Conservation (phyloP, 2,329 filamentous ascomycete species). For the Clonostachys rhizophaga region DNA sequence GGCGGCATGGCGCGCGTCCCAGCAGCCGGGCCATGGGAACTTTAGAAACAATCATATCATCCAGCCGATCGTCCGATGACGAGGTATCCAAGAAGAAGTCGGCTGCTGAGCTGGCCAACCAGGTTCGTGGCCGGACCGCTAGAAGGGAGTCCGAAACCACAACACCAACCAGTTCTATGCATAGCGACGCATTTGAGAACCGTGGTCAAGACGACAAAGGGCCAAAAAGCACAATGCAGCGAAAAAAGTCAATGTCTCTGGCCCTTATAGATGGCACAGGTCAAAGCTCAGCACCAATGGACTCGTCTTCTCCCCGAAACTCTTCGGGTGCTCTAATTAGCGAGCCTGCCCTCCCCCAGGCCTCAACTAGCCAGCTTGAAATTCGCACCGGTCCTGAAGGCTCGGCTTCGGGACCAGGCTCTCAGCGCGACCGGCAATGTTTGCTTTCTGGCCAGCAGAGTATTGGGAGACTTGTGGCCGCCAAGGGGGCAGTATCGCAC, state of each 20-base stretch:
- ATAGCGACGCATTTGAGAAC: slow-evolving; percentile 18
- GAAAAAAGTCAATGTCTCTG: slow-evolving; percentile 19
- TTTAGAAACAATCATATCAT: slow-evolving; percentile 63
- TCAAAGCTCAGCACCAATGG: slow-evolving; percentile 13
- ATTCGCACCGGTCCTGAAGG: slow-evolving; percentile 28
- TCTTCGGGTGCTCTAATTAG: slow-evolving; percentile 42
- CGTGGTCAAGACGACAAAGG: background rate
- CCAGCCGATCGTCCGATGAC: slow-evolving; percentile 59
- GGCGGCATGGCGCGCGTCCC: slow-evolving; percentile 33
- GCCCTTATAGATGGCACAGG: slow-evolving; percentile 29
- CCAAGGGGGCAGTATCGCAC: background rate
- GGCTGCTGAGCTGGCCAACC: slow-evolving; percentile 49
- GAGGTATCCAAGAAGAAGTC: slow-evolving; percentile 56
- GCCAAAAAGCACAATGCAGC: slow-evolving; percentile 5
- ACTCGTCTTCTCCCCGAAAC: slow-evolving; percentile 18
- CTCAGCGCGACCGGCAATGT: too few relatives aligned
- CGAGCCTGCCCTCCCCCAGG: slow-evolving; percentile 52
- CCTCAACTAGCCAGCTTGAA: slow-evolving; percentile 45
- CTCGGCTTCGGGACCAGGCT: background rate
- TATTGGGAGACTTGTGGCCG: background rate
- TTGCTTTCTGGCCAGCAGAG: too few relatives aligned
- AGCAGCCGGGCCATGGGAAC: slow-evolving; percentile 56
- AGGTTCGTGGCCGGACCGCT: slow-evolving; percentile 43
- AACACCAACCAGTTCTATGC: slow-evolving; percentile 21
- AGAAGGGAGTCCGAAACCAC: slow-evolving; percentile 25